phyloP scores from a whole-genome alignment of 768 basidiomycete genomes.

The Tremella yokohamensis region DNA sequence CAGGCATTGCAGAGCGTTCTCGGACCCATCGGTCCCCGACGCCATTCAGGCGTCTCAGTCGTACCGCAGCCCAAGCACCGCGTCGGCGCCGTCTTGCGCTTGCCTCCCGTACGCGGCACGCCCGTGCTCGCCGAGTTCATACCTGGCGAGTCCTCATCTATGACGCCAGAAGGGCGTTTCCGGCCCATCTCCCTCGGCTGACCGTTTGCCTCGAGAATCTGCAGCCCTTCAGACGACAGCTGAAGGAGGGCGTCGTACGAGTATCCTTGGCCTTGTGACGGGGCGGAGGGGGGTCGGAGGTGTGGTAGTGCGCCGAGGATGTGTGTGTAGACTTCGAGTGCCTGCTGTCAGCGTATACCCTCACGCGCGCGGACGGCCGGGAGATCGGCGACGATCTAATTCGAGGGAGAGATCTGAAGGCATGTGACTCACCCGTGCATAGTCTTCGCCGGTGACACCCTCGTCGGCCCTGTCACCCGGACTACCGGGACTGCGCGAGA shows the following conservation, averaged over 20 bases:
- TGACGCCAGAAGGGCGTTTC: not conserved
- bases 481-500: not conserved
- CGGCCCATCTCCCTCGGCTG: not conserved
- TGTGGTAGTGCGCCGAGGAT: constrained; percentile 21
- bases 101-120: not conserved
- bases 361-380: too few species aligned
- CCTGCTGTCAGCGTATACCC: constrained; percentile 15
- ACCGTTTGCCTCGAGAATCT: not conserved
- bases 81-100: constrained; percentile 17
- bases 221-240: constrained; percentile 10
- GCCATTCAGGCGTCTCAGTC: constrained; percentile 52
- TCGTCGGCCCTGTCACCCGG: constrained; percentile 4
- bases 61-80: constrained; percentile 47
- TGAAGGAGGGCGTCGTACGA: constrained; percentile 10
- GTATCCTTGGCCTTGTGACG: not conserved
- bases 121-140: not conserved
- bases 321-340: constrained; percentile 20
- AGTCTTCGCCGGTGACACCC: constrained; percentile 17
- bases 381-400: not conserved
- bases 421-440: constrained; percentile 21
- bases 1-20: constrained; percentile 52
- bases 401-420: constrained; percentile 1
- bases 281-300: constrained; percentile 11
- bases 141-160: not conserved
- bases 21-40: constrained; percentile 51